phyloP scores from a whole-genome alignment of 2,329 filamentous ascomycete species.

The Monosporascus cannonballus region DNA sequence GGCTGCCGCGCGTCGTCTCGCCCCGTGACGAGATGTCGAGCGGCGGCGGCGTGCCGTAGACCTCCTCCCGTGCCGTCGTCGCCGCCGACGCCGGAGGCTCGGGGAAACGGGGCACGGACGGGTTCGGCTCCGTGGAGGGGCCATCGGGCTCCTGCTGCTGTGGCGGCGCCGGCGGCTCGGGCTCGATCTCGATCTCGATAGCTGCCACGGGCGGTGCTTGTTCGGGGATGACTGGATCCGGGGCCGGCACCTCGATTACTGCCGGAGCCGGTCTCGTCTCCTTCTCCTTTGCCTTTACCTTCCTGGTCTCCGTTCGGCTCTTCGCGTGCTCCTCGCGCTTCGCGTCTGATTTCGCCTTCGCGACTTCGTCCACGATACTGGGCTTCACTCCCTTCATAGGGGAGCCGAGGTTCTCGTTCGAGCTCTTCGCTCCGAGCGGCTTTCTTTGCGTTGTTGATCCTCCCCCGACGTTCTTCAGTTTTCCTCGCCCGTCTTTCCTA shows the following conservation, averaged over 20 bases:
- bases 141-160: constrained; percentile 17
- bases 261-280: constrained; percentile 3
- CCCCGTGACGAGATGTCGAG: constrained; percentile 48
- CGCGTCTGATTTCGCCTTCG: constrained; percentile 32
- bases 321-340: constrained; percentile 13
- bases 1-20: constrained; percentile 57
- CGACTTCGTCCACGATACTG: constrained; percentile 28
- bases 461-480: constrained; percentile 7
- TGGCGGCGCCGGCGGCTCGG: not conserved
- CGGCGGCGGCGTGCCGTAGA: constrained; percentile 54
- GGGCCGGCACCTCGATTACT: constrained; percentile 24
- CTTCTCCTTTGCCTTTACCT: constrained; percentile 19
- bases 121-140: constrained; percentile 33
- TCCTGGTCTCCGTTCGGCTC: constrained; percentile 11
- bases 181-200: constrained; percentile 14
- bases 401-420: constrained; percentile 53
- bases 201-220: constrained; percentile 12
- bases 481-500: constrained; percentile 35
- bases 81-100: constrained; percentile 36
- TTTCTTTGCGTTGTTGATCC: constrained; percentile 31
- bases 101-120: constrained; percentile 32
- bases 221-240: constrained; percentile 8
- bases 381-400: constrained; percentile 45
- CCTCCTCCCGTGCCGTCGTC: constrained; percentile 28
- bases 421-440: constrained; percentile 51